A percentile compares a stretch with the other conserved stretches of the same genome.
Conservation (phyloP, 257 asterid species). For the Nicotiana tomentosiformis region DNA sequence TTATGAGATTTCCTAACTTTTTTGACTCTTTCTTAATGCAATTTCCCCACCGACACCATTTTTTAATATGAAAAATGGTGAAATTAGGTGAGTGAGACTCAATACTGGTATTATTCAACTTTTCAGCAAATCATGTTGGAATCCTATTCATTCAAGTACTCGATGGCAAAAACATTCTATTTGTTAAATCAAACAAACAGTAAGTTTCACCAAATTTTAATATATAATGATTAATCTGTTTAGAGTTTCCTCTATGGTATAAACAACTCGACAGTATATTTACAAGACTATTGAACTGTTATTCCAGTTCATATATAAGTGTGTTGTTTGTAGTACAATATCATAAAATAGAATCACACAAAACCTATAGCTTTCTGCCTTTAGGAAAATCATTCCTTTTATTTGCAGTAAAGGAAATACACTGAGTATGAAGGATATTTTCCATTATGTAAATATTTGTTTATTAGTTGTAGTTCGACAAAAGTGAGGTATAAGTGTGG, state of each 20-base stretch:
- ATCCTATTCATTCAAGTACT: not conserved
- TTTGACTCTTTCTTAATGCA: not conserved
- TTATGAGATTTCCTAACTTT: not conserved
- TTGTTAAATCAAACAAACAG: not conserved
- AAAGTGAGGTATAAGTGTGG: no score
- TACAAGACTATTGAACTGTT: no score
- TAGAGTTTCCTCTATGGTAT: not conserved
- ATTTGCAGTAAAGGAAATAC: no score
- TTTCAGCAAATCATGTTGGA: not conserved
- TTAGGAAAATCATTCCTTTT: no score
- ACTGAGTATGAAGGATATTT: no score
- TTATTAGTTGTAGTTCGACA: no score
- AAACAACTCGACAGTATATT: not conserved
- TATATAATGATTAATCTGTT: not conserved
- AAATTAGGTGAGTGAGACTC: not conserved
- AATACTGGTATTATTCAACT: not conserved
- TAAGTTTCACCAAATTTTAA: not conserved
- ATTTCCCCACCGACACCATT: conserved; percentile 6
- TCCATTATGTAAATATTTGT: no score
- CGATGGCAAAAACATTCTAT: not conserved
- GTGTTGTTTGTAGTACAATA: no score
- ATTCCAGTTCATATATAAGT: no score
- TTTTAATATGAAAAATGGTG: not conserved
- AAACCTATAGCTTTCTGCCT: no score
- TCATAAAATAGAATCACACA: no score